phyloP scores from a whole-genome alignment of 495 filamentous ascomycete genomes.

The Xylaria grammica region DNA sequence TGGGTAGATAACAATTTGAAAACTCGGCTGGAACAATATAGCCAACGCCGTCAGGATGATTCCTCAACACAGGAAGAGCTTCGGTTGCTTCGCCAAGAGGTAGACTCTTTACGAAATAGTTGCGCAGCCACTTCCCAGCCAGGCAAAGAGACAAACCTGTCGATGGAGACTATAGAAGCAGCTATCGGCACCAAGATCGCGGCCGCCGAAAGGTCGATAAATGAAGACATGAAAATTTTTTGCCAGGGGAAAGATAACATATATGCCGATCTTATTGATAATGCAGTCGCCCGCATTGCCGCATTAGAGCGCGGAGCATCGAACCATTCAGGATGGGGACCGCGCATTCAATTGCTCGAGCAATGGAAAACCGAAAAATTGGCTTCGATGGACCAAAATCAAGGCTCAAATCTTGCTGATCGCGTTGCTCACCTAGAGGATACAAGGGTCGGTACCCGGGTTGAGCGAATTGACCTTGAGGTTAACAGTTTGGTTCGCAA shows the following conservation, averaged over 20 bases:
- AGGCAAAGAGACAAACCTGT: not conserved
- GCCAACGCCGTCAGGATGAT: constrained; percentile 10
- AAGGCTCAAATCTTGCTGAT: not conserved
- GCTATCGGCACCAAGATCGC: not conserved
- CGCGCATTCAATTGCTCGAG: constrained; percentile 10
- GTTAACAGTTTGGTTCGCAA: constrained; percentile 15
- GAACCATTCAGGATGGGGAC: not conserved
- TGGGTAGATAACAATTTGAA: constrained; percentile 35
- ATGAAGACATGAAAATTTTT: not conserved
- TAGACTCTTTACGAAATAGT: not conserved
- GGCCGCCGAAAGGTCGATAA: constrained; percentile 8
- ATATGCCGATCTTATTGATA: not conserved
- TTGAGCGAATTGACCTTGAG: constrained; percentile 17
- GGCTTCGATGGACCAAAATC: constrained; percentile 2
- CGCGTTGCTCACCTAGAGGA: constrained; percentile 25
- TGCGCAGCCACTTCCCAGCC: not conserved
- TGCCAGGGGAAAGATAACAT: constrained; percentile 10
- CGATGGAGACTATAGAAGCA: not conserved
- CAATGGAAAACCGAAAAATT: constrained; percentile 1
- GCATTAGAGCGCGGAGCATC: not conserved
- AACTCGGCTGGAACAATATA: constrained; percentile 25
- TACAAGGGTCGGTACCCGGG: constrained; percentile 8
- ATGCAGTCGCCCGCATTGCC: not conserved
- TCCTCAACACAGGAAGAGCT: constrained; percentile 8
- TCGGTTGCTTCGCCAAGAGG: not conserved